Percentiles rank a stretch among this genome's conserved stretches.
These are phyloP conservation scores for Podospora fimiseda DNA, from an alignment of 495 filamentous ascomycete species.

Conservation along the genomic window DNA sequence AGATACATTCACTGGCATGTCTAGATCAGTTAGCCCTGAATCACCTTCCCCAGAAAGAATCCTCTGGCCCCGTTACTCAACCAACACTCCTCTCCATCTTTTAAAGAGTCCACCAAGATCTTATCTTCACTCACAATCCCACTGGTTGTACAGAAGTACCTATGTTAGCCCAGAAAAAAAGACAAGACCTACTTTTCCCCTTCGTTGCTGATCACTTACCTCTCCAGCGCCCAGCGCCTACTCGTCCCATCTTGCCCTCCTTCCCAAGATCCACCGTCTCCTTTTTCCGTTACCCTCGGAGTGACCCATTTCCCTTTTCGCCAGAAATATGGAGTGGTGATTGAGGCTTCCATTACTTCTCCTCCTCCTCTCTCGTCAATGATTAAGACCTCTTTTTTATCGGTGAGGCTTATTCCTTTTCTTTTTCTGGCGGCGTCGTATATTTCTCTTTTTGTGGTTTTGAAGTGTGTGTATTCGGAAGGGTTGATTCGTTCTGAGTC, in stretches of 20 bases:
- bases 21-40: constrained; percentile 11
- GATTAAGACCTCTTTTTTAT: constrained; percentile 65
- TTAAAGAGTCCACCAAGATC: constrained; percentile 48
- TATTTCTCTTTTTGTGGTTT: constrained; percentile 60
- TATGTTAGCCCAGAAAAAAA: constrained; percentile 7
- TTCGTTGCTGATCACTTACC: constrained; percentile 22
- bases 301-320: constrained; percentile 62
- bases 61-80: constrained; percentile 82
- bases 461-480: constrained; percentile 65
- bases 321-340: constrained; percentile 75
- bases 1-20: too few species aligned
- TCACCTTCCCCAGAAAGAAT: constrained; percentile 48
- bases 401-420: constrained; percentile 47
- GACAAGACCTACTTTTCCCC: neutral
- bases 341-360: constrained; percentile 80
- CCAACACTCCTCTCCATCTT: constrained; percentile 72
- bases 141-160: constrained; percentile 24
- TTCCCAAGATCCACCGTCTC: constrained; percentile 29
- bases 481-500: constrained; percentile 47
- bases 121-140: constrained; percentile 56
- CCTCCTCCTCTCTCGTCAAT: constrained; percentile 52
- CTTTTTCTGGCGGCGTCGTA: constrained; percentile 60
- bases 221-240: constrained; percentile 70
- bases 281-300: constrained; percentile 35
- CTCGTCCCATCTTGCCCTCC: constrained; percentile 81